Base-by-base conservation (phyloP, 2,329 filamentous ascomycete species). In the Aspergillus fructus region DNA sequence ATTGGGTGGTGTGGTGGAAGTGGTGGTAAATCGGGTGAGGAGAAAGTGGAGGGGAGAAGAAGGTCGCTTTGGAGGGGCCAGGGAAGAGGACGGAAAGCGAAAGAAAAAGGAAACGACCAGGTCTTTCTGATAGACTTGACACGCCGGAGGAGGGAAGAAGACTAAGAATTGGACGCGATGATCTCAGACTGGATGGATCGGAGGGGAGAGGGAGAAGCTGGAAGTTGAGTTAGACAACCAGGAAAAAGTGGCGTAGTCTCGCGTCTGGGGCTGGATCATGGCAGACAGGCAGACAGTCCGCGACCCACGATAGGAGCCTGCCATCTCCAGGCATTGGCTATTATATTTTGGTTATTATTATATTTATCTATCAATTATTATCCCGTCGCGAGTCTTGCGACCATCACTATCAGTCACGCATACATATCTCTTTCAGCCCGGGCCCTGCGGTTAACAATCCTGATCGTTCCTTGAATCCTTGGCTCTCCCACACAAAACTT, bases 281-380 rank as follows among this genome's bases (percentile, higher is more conserved):
- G 42, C 50, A 53, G 49, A 19, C 12, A 47, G 33, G 42, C 42
- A 53, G 49, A 19, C 12, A 47, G 12, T 17, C 47, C 15, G 13
- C 13, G 50, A 48, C 51, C 51, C 51, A 53, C 43, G 51, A 53
- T 47, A 53, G 51, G 51, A 53, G 51, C 17, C 37, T 42, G 49
- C 37, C 49, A 48, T 48, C 45, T 23, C 45, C 45, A 24, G 17
- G 45, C 30, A 34, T 48, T 48, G 15, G 15, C 9, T 37, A 37
- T 37, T n/a, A 37, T 37, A 46, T 46, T 11, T n/a, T n/a, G n/a
- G 13, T 17, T n/a, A 12, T 8, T n/a, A 21, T 15, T n/a, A 19
- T 23, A 47, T 42, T 19, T 30, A 47, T 47, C 50, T 46, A 45
- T 53, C 50, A 40, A 40, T 23, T 37, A 8, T 30, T 30, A 30